Conservation (phyloP, 2,329 filamentous ascomycete genomes). For the Alternaria arborescens region DNA sequence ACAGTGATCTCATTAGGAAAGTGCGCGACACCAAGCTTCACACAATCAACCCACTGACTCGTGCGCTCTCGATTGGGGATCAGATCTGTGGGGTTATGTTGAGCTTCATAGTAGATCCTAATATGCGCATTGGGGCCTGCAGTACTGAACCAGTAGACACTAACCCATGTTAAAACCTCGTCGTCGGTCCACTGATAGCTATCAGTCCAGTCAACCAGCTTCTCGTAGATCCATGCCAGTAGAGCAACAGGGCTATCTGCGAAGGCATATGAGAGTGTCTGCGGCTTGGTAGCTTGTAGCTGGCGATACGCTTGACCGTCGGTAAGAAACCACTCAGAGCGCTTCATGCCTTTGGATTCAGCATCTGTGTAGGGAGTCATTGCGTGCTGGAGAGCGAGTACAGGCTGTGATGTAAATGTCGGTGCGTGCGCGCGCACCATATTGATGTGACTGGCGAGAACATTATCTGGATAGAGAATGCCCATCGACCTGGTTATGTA, state of each 20-base stretch:
- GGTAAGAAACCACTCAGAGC: conserved; percentile 65
- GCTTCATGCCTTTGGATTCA: conserved; percentile 62
- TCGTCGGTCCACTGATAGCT: conserved; percentile 77
- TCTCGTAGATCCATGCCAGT: conserved; percentile 83
- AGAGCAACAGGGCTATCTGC: conserved; percentile 74
- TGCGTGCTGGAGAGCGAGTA: conserved; percentile 65
- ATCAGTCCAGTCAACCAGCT: conserved; percentile 80
- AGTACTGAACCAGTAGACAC: conserved; percentile 74
- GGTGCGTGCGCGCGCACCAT: conserved; percentile 58
- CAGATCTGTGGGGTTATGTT: conserved; percentile 50
- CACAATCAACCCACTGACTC: conserved; percentile 54
- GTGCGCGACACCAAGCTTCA: conserved; percentile 62
- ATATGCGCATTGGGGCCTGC: conserved; percentile 73
- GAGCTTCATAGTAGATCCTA: conserved; percentile 76
- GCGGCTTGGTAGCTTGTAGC: conserved; percentile 72
- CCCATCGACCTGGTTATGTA: conserved; percentile 70
- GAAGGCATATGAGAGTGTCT: conserved; percentile 75
- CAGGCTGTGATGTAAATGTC: conserved; percentile 59
- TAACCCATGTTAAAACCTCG: conserved; percentile 78
- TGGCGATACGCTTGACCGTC: conserved; percentile 68
- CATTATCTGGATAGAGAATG: conserved; percentile 64
- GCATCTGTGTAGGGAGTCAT: conserved; percentile 62
- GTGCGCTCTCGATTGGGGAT: conserved; percentile 47
- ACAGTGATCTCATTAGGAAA: conserved; percentile 68
- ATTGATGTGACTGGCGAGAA: conserved; percentile 70